These are phyloP conservation scores for Decorospora gaudefroyi DNA, from an alignment of 2,329 filamentous ascomycete species.

Conservation along the genomic window DNA sequence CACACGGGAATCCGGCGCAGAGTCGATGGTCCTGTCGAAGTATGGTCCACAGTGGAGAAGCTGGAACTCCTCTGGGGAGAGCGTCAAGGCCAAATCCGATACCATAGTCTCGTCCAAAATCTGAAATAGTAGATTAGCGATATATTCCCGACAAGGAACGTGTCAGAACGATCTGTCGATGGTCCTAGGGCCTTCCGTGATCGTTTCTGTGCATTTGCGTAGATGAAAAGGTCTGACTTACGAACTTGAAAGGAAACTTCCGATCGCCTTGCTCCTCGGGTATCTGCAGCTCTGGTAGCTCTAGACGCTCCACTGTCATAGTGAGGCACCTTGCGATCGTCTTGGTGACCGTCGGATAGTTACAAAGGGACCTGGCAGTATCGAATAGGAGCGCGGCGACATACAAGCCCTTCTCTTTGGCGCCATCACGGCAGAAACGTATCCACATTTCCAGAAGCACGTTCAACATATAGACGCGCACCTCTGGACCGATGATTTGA, in stretches of 20 bases:
- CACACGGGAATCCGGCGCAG: constrained; percentile 68
- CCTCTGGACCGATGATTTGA: constrained; percentile 51
- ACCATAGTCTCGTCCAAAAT: constrained; percentile 25
- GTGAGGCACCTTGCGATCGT: constrained; percentile 40
- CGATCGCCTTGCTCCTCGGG: constrained; percentile 42
- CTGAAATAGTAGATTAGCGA: constrained; percentile 4
- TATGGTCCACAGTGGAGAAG: constrained; percentile 71
- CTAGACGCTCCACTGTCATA: constrained; percentile 47
- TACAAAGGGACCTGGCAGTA: constrained; percentile 35
- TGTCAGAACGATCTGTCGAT: too few relatives aligned
- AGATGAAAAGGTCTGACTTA: constrained; percentile 6
- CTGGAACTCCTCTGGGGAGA: constrained; percentile 64
- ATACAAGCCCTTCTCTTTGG: constrained; percentile 37
- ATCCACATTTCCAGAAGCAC: constrained; percentile 57
- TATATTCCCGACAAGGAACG: too few relatives aligned
- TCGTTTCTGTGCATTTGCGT: too few relatives aligned
- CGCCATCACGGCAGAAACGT: constrained; percentile 33
- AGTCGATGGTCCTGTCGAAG: constrained; percentile 74
- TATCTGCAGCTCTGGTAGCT: constrained; percentile 46
- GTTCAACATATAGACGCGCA: constrained; percentile 57
- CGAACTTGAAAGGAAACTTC: constrained; percentile 52
- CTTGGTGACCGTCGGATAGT: constrained; percentile 35
- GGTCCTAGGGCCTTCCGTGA: too few relatives aligned
- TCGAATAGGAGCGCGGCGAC: constrained; percentile 44
- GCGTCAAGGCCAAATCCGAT: constrained; percentile 44